A percentile compares a stretch with the other conserved stretches of the same genome.
Conservation (phyloP, 176 grass and related monocot genomes). For the Oryza meyeriana region DNA sequence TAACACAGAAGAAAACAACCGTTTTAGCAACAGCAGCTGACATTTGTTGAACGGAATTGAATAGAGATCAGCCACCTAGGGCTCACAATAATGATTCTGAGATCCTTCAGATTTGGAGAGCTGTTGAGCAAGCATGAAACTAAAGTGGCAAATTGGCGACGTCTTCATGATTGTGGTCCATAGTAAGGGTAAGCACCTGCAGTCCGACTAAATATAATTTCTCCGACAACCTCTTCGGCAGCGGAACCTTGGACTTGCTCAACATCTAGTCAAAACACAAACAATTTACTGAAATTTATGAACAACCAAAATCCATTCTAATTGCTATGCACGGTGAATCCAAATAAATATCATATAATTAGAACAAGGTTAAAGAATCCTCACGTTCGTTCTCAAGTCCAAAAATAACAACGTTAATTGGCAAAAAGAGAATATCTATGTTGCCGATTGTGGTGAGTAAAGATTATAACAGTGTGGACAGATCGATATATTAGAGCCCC, state of each 20-base stretch:
- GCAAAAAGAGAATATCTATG: too few relatives aligned
- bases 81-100: conserved; percentile 33
- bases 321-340: too few relatives aligned
- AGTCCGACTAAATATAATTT: conserved; percentile 5
- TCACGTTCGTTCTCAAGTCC: too few relatives aligned
- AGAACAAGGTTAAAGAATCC: too few relatives aligned
- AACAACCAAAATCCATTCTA: too few relatives aligned
- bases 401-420: too few relatives aligned
- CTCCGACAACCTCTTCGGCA: background rate
- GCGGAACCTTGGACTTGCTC: background rate
- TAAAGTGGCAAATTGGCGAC: background rate
- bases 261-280: conserved; percentile 15
- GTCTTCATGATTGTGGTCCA: conserved; percentile 12
- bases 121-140: conserved; percentile 46
- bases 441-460: too few relatives aligned
- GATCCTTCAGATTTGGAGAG: conserved; percentile 33
- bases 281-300: background rate
- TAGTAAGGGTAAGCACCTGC: conserved; percentile 8
- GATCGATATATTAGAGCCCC: too few relatives aligned
- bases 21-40: background rate
- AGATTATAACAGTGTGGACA: too few relatives aligned
- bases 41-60: background rate
- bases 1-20: background rate
- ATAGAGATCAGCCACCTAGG: background rate
- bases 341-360: too few relatives aligned